Percentiles rank a stretch among this genome's conserved stretches.
Conservation (phyloP, 805 yeast genomes). For the Spathaspora boniae region DNA sequence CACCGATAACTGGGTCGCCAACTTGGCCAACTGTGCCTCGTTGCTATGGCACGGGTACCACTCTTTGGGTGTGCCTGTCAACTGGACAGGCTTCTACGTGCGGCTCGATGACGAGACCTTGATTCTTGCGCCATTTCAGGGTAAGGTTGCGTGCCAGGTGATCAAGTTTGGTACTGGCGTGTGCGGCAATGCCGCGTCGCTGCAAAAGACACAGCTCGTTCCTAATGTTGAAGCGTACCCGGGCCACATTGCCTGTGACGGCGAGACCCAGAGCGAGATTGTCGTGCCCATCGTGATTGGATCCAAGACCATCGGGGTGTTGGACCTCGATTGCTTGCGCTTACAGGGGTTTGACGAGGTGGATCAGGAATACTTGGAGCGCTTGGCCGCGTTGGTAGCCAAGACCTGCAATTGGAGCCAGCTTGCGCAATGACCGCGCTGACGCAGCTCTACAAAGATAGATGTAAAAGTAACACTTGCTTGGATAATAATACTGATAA, state of each 20-base stretch:
- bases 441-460: too few species aligned
- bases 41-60: conserved; percentile 85
- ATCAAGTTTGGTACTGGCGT: conserved; percentile 83
- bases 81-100: conserved; percentile 94
- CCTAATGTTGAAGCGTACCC: conserved; percentile 74
- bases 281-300: conserved; percentile 73
- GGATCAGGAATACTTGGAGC: conserved; percentile 60
- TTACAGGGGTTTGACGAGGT: conserved; percentile 61
- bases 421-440: too few species aligned
- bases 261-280: conserved; percentile 88
- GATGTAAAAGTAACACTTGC: too few species aligned
- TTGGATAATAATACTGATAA: too few species aligned
- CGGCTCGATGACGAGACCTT: conserved; percentile 41
- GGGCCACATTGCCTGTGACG: conserved; percentile 97
- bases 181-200: conserved; percentile 79
- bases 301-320: conserved; percentile 58
- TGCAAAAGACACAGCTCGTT: conserved; percentile 65
- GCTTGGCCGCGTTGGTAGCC: conserved; percentile 51
- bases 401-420: too few species aligned
- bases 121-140: conserved; percentile 90
- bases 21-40: conserved; percentile 82
- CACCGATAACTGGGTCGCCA: conserved; percentile 83
- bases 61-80: conserved; percentile 54
- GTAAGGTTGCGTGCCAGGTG: conserved; percentile 91
- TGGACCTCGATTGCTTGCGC: conserved; percentile 79